Evolutionary conservation across 2,329 filamentous ascomycete species (phyloP), one percentile per base, ranked within the genome.

Genomic region (Aspergillus versicolor): DNA sequence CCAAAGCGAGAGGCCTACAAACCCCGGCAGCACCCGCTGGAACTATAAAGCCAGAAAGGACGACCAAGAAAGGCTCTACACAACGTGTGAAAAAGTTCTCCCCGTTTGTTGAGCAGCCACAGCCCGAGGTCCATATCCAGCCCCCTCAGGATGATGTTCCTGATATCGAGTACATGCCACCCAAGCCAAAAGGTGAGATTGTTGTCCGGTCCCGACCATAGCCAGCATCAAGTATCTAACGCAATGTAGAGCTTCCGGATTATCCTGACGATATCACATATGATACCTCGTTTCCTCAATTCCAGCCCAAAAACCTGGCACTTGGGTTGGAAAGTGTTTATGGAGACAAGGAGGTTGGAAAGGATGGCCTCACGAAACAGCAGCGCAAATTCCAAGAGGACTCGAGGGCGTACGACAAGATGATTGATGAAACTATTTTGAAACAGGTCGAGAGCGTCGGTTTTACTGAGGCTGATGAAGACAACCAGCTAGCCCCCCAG

Each of bases 111-210:
- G 80, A 70, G 70, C 79, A 63, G 76, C 80, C 71, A 44, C 62
- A 72, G 50, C 60, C 71, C 15, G 68, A 73, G 50, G 79, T 81
- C 4, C 83, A 87, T 51, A 74, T 77, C 40, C 72, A 70, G 27
- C 50, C 73, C 12, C 70, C 75, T n/a, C 77, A 81, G 50, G 79
- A 83, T 52, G 77, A 81, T 59, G 80, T 90, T 44, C 86, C 87
- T 24, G 92, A 97, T 54, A 85, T 93, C 59, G 94, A 97, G 79
- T 96, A 96, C 72, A 92, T 91, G 71, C 91, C 93, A 5, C 91
- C 91, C 0, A 87, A 81, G 59, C 83, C 87, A 1, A 82, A 82
- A 63, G 78, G 79, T 80, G 70, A 56, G 69, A 58, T n/a, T 22
- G 19, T 12, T n/a, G n/a, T 13, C 34, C 15, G 12, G 34, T 37